A percentile compares a stretch with the other conserved stretches of the same genome.
These are phyloP conservation scores for Beauveria varroae DNA, from an alignment of 2,329 filamentous ascomycete genomes.

Conservation along the genomic window DNA sequence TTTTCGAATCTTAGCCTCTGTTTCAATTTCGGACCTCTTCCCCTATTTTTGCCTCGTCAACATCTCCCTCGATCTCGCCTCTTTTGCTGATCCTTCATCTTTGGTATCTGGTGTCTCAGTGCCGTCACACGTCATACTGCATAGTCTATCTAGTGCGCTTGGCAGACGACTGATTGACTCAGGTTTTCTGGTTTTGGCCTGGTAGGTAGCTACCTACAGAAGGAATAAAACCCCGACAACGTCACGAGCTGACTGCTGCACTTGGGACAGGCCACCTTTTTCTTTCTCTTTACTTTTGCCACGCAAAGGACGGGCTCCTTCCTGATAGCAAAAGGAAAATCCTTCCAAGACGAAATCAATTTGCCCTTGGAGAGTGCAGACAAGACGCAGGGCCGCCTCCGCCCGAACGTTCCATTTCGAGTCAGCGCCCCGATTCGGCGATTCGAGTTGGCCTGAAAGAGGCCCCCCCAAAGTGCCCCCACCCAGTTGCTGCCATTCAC, in stretches of 20 bases:
- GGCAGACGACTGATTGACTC: constrained; percentile 5
- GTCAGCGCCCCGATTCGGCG: background rate
- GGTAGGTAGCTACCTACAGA: background rate
- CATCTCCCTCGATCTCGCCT: background rate
- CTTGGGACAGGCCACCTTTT: background rate
- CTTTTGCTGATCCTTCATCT: constrained; percentile 3
- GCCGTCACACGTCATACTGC: constrained; percentile 10
- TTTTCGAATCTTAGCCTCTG: background rate
- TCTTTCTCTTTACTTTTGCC: background rate
- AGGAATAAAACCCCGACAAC: background rate
- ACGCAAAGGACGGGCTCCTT: background rate
- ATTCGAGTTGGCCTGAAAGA: background rate
- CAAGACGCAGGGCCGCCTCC: background rate
- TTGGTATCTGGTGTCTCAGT: constrained; percentile 7
- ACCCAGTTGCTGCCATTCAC: background rate
- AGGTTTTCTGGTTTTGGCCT: background rate
- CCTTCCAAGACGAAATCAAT: background rate
- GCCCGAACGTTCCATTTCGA: background rate
- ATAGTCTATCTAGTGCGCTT: constrained; percentile 1
- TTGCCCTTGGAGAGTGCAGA: background rate
- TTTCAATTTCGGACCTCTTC: background rate
- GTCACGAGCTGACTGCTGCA: background rate
- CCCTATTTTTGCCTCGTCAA: background rate
- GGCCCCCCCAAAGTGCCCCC: background rate
- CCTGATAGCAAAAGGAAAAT: background rate